These are phyloP conservation scores for Corymbia maculata DNA, from an alignment of 345 rosid genomes.

Conservation along the genomic window DNA sequence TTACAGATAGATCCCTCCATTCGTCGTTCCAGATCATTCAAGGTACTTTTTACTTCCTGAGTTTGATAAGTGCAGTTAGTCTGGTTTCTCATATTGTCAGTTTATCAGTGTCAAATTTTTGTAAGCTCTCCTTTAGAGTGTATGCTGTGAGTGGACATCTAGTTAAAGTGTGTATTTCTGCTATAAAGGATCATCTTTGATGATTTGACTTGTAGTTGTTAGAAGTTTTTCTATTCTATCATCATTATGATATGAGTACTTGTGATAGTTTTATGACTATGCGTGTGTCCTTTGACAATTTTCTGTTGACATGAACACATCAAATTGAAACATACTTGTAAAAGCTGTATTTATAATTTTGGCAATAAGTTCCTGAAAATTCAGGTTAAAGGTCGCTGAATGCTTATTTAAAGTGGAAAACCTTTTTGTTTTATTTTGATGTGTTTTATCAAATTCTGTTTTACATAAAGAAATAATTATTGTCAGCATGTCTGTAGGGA, in stretches of 20 bases:
- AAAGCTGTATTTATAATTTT: neutral
- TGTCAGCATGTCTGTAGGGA: neutral
- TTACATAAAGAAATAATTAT: neutral
- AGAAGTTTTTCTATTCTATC: neutral
- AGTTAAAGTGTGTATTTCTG: neutral
- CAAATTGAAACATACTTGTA: neutral
- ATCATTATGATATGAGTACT: neutral
- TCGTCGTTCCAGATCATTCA: slow-evolving; percentile 64
- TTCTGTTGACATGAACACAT: neutral
- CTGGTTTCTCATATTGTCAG: neutral
- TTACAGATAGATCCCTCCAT: slow-evolving; percentile 60
- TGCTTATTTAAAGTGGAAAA: neutral
- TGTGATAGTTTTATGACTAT: neutral
- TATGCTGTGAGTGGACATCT: neutral
- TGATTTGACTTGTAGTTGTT: neutral
- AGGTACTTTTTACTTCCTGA: slow-evolving; percentile 25
- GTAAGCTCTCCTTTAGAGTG: neutral
- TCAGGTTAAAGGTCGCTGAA: neutral
- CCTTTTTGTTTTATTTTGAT: neutral
- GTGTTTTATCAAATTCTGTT: neutral
- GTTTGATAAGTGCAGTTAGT: neutral
- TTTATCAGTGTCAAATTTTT: neutral
- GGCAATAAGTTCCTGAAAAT: neutral
- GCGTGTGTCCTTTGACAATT: neutral
- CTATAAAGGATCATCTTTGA: neutral